phyloP scores from a whole-genome alignment of 1,284 basidiomycete species.

The Bjerkandera adusta region DNA sequence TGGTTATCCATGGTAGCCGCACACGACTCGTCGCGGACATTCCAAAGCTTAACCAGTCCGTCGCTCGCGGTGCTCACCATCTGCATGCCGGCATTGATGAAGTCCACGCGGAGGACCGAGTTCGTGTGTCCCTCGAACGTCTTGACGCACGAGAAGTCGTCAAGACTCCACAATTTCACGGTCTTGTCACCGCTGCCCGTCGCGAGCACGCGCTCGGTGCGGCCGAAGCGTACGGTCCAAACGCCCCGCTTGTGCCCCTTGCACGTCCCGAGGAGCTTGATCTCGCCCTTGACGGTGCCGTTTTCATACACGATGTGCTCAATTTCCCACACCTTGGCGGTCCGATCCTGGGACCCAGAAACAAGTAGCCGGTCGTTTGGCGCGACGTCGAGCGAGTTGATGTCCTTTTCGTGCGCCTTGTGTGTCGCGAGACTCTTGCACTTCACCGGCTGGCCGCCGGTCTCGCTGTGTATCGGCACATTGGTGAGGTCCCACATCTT shows the following conservation, averaged over 20 bases:
- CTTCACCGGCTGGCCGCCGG: conserved; percentile 34
- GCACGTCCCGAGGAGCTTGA: conserved; percentile 84
- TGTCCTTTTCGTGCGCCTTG: conserved; percentile 97
- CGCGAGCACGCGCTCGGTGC: conserved; percentile 81
- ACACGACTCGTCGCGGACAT: conserved; percentile 86
- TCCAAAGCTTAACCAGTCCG: conserved; percentile 96
- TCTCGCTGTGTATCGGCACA: conserved; percentile 34
- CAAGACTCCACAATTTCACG: conserved; percentile 90
- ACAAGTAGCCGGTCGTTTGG: conserved; percentile 89
- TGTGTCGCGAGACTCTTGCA: conserved; percentile 86
- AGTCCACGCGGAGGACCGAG: conserved; percentile 92
- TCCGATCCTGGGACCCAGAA: conserved; percentile 95
- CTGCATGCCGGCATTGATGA: conserved; percentile 83
- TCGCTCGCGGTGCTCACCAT: conserved; percentile 89
- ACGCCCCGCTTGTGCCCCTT: conserved; percentile 97
- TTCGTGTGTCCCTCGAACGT: conserved; percentile 98
- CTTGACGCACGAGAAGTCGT: conserved; percentile 89
- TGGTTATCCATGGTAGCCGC: conserved; percentile 91
- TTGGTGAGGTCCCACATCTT: conserved; percentile 94
- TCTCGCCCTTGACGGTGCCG: conserved; percentile 54
- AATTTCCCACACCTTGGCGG: conserved; percentile 89
- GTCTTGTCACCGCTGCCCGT: conserved; percentile 96
- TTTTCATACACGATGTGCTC: conserved; percentile 48
- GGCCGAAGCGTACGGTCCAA: conserved; percentile 91
- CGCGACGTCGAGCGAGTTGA: conserved; percentile 93